Evolutionary conservation across 805 yeast genomes (phyloP), one percentile per base, ranked within the genome.

Genomic region (Myxozyma mucilagina): DNA sequence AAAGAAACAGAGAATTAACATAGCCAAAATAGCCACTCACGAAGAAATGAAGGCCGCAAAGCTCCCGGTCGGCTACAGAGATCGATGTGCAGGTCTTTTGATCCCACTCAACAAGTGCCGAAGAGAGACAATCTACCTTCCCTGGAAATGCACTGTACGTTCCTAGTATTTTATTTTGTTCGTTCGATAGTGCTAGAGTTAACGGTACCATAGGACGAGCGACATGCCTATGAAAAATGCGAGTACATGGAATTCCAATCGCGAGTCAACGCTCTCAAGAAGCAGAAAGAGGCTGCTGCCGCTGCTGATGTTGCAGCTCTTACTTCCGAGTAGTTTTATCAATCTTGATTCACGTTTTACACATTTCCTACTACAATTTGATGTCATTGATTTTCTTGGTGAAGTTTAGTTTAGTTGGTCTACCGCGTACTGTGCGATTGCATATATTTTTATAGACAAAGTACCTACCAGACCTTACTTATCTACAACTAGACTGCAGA

Each of bases 221-320:
- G 90, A 73, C 96, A 90, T 69, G 85, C 80, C 45, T 90, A 91
- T 80, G 96, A 89, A 74, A 87, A 87, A 72, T 89, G 96, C 74
- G 88, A 89, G 75, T 87, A 87, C 73, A 74, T 85, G 74, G 96
- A 90, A 72, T 89, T 87, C 78, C 81, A 85, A 73, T 83, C 94
- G 78, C 83, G 96, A 75, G 89, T 87, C 60, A 79, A 84, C 71
- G 92, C 87, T 76, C 78, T 87, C 73, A 82, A 84, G 70, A 80
- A 79, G 60, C 75, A 80, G 67, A 86, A 84, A 72, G 81, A 70
- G 18, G 63, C 36, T 10, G 52, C 60, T 14, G 55, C 61, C 24
- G 59, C 63, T 31, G 56, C 59, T 8, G 61, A 57, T 20, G 64
- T 57, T 9, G 60, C 56, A 11, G 65, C 61, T 32, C 24, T 50